Percentiles rank a stretch among this genome's conserved stretches.
Conservation (phyloP, 1,284 basidiomycete species). For the Agroathelia rolfsii region DNA sequence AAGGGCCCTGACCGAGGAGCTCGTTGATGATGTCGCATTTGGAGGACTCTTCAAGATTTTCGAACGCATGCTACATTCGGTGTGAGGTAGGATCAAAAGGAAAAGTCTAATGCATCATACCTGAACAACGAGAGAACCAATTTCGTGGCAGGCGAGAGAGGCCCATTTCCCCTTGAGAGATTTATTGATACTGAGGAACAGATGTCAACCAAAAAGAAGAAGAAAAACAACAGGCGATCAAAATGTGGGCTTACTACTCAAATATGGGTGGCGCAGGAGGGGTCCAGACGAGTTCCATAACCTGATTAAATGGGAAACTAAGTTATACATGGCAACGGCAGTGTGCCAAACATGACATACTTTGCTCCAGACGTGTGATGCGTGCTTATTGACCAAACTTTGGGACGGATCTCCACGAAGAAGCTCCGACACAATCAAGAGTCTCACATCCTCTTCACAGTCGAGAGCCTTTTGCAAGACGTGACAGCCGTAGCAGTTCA, state of each 20-base stretch:
- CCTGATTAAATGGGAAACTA: slow-evolving; percentile 28
- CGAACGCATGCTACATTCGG: slow-evolving; percentile 62
- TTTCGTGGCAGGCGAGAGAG: slow-evolving; percentile 78
- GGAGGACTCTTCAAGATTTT: slow-evolving; percentile 72
- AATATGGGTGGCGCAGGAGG: slow-evolving; percentile 77
- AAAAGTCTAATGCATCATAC: slow-evolving; percentile 26
- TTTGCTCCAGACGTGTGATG: slow-evolving; percentile 82
- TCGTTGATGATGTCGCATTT: slow-evolving; percentile 77
- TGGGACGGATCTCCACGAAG: slow-evolving; percentile 71
- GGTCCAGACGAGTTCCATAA: slow-evolving; percentile 79
- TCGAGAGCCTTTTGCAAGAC: slow-evolving; percentile 82
- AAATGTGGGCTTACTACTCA: slow-evolving; percentile 46
- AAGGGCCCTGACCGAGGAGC: slow-evolving; percentile 57
- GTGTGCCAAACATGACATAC: slow-evolving; percentile 24
- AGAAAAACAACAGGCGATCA: slow-evolving; percentile 8
- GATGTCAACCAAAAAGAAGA: slow-evolving; percentile 7
- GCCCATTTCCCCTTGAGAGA: slow-evolving; percentile 80
- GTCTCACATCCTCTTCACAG: slow-evolving; percentile 72
- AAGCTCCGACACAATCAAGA: slow-evolving; percentile 72
- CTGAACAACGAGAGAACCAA: slow-evolving; percentile 75
- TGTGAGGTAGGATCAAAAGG: slow-evolving; percentile 6
- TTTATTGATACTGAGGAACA: slow-evolving; percentile 56
- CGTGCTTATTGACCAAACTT: slow-evolving; percentile 78
- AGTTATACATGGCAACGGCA: slow-evolving; percentile 3
- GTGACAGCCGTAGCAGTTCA: slow-evolving; percentile 79